Evolutionary conservation across 306 rosid species (phyloP), one percentile per base, ranked within the genome.

Genomic region (Quercus alba): DNA sequence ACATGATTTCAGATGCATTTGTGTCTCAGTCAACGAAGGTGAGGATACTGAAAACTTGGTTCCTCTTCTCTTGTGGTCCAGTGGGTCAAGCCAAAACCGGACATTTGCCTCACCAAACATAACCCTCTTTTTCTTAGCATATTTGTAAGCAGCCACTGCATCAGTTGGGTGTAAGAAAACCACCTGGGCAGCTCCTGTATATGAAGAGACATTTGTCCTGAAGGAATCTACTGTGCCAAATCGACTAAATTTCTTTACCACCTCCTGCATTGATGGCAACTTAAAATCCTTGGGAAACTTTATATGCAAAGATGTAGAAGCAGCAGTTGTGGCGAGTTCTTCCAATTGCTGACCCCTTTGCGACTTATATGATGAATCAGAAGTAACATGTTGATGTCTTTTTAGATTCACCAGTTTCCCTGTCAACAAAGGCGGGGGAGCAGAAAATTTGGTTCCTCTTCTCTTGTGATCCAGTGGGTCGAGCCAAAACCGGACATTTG

Each of bases 31-130:
- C 15, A 35, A 6, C 15, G 1, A 31, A 7, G 52, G 25, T 1
- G 26, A 35, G 12, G 72, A 46, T 31, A 67, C 52, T 19, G 26
- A 35, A 67, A 19, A 19, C 51, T 67, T 4, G 51, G 25, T 67
- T 67, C 52, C 51, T 73, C 83, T 85, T 81, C 85, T 80, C 44
- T 51, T 55, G 70, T 67, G 69, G n/a, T 80, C 82, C 55, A 57
- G 73, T 46, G 85, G 83, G 56, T 77, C 86, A 13, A 84, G 83
- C 88, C 86, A 84, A 66, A 84, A 84, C 77, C 70, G 79, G 56
- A 84, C 73, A 82, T 82, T 75, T 38, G 81, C 78, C 38, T 10
- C 41, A 17, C 85, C 86, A 41, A 82, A 80, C 74, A 46, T 17
- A 19, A 21, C 31, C 83, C 75, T 87, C 61, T 73, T 87, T 54